A percentile compares a stretch with the other conserved stretches of the same genome.
Conservation (phyloP, 1,139 yeast genomes). For the Kurtzmaniella quercitrusa region DNA sequence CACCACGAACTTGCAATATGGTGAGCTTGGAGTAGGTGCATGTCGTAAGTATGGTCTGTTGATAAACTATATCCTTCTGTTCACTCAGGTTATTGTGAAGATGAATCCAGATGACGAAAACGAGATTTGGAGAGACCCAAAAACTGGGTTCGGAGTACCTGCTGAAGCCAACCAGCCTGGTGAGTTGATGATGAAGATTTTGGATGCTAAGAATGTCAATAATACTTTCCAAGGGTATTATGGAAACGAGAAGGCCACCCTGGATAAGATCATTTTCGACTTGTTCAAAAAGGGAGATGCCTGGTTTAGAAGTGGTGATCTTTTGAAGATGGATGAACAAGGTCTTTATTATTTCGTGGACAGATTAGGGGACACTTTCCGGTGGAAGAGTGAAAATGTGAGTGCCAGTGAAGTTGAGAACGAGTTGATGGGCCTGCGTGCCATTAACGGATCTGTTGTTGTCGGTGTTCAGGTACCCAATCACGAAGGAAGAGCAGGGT, state of each 20-base stretch:
- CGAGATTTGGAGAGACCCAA: slow-evolving; percentile 64
- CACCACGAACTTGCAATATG: slow-evolving; percentile 74
- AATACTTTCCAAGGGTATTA: slow-evolving; percentile 87
- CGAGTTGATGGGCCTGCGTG: slow-evolving; percentile 51
- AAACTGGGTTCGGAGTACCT: slow-evolving; percentile 51
- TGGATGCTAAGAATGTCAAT: slow-evolving; percentile 58
- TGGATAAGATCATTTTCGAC: slow-evolving; percentile 65
- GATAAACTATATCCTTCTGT: slow-evolving; percentile 49
- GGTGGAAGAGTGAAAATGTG: slow-evolving; percentile 97
- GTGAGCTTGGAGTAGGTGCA: slow-evolving; percentile 84
- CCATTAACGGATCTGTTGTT: slow-evolving; percentile 68
- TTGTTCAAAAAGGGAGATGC: slow-evolving; percentile 88
- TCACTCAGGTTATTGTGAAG: slow-evolving; percentile 59
- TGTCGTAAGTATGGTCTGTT: slow-evolving; percentile 78
- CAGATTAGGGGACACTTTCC: slow-evolving; percentile 90
- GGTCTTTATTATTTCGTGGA: slow-evolving; percentile 83
- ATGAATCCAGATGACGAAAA: slow-evolving; percentile 83
- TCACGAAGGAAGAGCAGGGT: slow-evolving; percentile 95
- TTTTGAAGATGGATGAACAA: slow-evolving; percentile 63
- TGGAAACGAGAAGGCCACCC: slow-evolving; percentile 76
- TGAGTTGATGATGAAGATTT: slow-evolving; percentile 74
- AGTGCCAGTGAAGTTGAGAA: slow-evolving; percentile 92
- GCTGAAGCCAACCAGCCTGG: slow-evolving; percentile 66
- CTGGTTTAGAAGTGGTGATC: slow-evolving; percentile 86
- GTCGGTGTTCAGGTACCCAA: slow-evolving; percentile 86